Evolutionary conservation across 2,329 filamentous ascomycete species (phyloP), one percentile per base, ranked within the genome.

Genomic region (Thelonectria rubi): DNA sequence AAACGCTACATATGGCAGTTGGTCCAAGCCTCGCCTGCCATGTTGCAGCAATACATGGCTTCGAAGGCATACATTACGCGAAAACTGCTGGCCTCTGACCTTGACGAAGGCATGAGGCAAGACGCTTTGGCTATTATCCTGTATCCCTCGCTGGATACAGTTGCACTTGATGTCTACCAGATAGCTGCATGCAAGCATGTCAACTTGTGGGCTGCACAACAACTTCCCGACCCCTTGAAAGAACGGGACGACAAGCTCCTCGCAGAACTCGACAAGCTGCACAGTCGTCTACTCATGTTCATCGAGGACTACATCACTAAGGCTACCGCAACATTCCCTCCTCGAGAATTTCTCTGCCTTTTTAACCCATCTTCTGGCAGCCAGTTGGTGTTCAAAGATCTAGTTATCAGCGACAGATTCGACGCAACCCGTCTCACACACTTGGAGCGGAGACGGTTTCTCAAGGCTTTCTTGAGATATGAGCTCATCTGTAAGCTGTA

Each of bases 291-390:
- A 3, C 14, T 68, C 1, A 3, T 61, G 2, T 32, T 67, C 1
- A 55, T 60, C 8, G 66, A 66, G 24, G 66, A 68, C 14, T 68
- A 68, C 10, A 6, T 68, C 5, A 63, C 58, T 11, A 68, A 67
- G 58, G 63, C 58, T 6, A 67, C 54, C 1, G 53, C 66, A 5
- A 34, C 54, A 11, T 61, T 46, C 1, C 47, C 66, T 0, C 65
- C 60, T 1, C 17, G 56, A 2, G 58, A 62, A 3, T 67, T 63
- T 14, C 45, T 59, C 10, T 68, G 58, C 12, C 26, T 67, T 5
- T 63, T 63, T 1, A 14, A 46, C 34, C 14, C 46, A 24, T 24
- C 20, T 24, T 39, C 51, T 5, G 34, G 5, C 9, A 47, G 15
- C 17, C 18, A 58, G 5, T 8, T 63, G 1, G 9, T 55, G 18